Evolutionary conservation across 108 stramenopile genomes (phyloP).

Genomic region (Parmales sp.): DNA sequence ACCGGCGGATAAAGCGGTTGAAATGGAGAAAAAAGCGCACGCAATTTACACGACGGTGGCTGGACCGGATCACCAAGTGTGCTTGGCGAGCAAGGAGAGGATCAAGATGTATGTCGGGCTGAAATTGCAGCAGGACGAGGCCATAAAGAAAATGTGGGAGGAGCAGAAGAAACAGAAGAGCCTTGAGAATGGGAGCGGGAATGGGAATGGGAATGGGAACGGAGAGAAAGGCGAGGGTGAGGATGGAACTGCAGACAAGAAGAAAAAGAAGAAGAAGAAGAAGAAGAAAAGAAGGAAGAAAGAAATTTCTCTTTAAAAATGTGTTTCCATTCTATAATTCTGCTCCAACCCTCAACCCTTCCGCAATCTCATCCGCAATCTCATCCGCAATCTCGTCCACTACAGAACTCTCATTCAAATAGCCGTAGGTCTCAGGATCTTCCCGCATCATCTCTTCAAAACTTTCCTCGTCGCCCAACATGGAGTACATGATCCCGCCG

Average conservation of each 20-base stretch:
- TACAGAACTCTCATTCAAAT: too few species aligned
- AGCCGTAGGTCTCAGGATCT: too few species aligned
- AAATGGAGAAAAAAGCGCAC: not conserved
- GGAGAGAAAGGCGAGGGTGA: constrained; percentile 57
- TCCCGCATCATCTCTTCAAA: constrained; percentile 70
- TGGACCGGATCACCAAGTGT: not conserved
- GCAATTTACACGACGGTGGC: constrained; percentile 9
- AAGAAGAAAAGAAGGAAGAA: constrained; percentile 42
- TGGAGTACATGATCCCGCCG: constrained; percentile 59
- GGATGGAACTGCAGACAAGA: constrained; percentile 30
- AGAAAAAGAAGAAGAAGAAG: constrained; percentile 49
- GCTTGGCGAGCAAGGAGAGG: constrained; percentile 31
- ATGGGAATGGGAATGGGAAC: constrained; percentile 56
- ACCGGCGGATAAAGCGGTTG: too few species aligned
- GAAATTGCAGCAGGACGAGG: too few species aligned
- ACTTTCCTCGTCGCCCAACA: constrained; percentile 61
- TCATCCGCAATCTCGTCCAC: too few species aligned
- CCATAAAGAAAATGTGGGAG: constrained; percentile 29
- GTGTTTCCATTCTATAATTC: too few species aligned
- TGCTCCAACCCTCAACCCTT: too few species aligned
- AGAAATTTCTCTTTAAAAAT: not conserved
- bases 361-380: too few species aligned
- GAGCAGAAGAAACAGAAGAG: constrained; percentile 33
- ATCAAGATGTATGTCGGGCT: constrained; percentile 48
- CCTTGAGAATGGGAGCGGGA: constrained; percentile 50